phyloP scores from a whole-genome alignment of 805 yeast genomes.

The Zygosaccharomyces siamensis region DNA sequence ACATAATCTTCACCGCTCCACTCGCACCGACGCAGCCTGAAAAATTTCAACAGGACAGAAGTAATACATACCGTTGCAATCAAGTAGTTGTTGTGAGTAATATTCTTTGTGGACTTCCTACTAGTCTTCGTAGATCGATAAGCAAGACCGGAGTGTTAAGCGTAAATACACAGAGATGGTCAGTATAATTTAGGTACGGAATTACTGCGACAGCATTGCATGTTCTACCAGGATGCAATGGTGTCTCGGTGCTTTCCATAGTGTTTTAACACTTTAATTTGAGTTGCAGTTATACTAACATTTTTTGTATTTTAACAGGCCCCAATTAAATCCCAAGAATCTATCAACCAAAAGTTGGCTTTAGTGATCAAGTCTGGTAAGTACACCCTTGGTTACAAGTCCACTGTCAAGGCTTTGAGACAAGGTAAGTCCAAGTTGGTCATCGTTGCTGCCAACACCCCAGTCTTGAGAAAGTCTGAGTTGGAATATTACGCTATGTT shows the following conservation, averaged over 20 bases:
- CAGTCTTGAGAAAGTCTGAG: constrained; percentile 99
- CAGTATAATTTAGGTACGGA: constrained; percentile 46
- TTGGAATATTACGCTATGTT: constrained; percentile 99
- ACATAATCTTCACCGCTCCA: neutral
- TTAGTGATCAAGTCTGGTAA: constrained; percentile 98
- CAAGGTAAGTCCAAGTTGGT: constrained; percentile 98
- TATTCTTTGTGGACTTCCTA: neutral
- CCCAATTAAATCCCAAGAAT: constrained; percentile 87
- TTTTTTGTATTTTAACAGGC: constrained; percentile 50
- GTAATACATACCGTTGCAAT: neutral
- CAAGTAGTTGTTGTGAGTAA: neutral
- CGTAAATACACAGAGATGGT: constrained; percentile 92
- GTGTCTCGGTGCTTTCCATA: constrained; percentile 7
- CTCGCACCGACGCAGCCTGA: neutral
- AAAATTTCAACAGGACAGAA: constrained; percentile 3
- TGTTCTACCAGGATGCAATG: neutral
- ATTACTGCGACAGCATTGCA: neutral
- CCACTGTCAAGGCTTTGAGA: constrained; percentile 96
- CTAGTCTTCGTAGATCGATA: constrained; percentile 1
- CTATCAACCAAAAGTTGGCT: constrained; percentile 97
- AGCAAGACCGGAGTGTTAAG: constrained; percentile 87
- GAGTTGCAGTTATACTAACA: constrained; percentile 12
- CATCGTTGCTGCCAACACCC: constrained; percentile 98
- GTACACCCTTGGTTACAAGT: constrained; percentile 99
- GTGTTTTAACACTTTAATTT: neutral